Evolutionary conservation across 2,329 filamentous ascomycete genomes (phyloP).

Genomic region (Aspergillus uvarum): DNA sequence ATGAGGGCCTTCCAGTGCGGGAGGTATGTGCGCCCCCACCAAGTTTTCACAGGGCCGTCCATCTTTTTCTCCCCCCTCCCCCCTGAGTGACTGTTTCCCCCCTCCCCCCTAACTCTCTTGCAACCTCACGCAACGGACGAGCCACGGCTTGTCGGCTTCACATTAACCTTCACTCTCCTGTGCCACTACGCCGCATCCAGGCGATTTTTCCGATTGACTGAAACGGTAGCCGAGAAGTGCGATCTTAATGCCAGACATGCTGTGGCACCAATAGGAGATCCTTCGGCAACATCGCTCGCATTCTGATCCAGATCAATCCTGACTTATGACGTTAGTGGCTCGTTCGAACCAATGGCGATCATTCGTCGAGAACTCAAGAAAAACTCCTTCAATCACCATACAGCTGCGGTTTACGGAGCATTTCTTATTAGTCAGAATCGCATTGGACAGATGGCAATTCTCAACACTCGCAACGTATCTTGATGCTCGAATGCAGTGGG

Average conservation of each 20-base stretch:
- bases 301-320: neutral
- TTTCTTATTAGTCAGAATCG: neutral
- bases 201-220: slow-evolving; percentile 10
- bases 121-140: neutral
- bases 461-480: neutral
- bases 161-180: slow-evolving; percentile 3
- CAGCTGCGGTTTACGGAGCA: neutral
- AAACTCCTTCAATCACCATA: neutral
- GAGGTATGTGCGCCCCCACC: slow-evolving; percentile 1
- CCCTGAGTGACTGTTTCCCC: neutral
- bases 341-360: slow-evolving; percentile 1
- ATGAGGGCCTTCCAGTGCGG: neutral
- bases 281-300: neutral
- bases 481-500: neutral
- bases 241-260: neutral
- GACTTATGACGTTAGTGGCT: slow-evolving; percentile 10
- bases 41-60: neutral
- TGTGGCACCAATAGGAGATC: slow-evolving; percentile 1
- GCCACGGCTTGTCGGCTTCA: neutral
- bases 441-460: neutral
- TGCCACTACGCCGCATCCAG: slow-evolving; percentile 18
- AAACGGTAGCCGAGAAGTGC: slow-evolving; percentile 3
- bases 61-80: neutral
- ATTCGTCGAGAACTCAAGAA: neutral
- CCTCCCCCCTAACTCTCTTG: neutral